These are phyloP conservation scores for Lithohypha guttulata DNA, from an alignment of 2,329 filamentous ascomycete genomes.

Conservation along the genomic window DNA sequence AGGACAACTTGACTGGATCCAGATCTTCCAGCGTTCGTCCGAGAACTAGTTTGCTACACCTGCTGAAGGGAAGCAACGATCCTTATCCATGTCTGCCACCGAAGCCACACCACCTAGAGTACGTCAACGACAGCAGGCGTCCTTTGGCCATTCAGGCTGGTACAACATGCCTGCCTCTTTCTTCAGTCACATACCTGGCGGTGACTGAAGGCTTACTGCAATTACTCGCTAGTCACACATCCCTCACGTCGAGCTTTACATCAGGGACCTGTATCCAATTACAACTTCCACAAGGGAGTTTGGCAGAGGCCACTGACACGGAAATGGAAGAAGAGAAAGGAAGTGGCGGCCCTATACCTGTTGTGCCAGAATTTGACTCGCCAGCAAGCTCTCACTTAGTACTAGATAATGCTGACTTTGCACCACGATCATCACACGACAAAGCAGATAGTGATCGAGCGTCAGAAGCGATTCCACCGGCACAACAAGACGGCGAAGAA, in stretches of 20 bases:
- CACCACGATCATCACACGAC: background rate
- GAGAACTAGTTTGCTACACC: conserved; percentile 41
- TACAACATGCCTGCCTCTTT: conserved; percentile 30
- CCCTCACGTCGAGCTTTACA: conserved; percentile 21
- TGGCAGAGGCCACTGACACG: conserved; percentile 14
- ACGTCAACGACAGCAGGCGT: conserved; percentile 23
- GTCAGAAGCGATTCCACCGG: background rate
- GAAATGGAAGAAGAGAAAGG: background rate
- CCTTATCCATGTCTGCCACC: conserved; percentile 39
- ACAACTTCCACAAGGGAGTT: conserved; percentile 29
- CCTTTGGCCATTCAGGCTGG: conserved; percentile 30
- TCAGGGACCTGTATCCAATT: conserved; percentile 34
- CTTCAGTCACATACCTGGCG: conserved; percentile 35
- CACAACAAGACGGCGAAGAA: background rate
- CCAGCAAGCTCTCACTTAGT: conserved; percentile 8
- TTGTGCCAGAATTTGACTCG: background rate
- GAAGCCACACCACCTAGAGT: conserved; percentile 24
- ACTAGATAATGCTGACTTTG: background rate
- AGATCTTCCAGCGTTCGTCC: conserved; percentile 41
- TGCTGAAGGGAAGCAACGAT: conserved; percentile 44
- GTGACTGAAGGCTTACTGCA: conserved; percentile 40
- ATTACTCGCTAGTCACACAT: conserved; percentile 32
- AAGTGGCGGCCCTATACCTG: background rate
- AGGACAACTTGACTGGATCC: conserved; percentile 45
- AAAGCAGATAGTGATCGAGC: background rate